These are phyloP conservation scores for Coriaria nepalensis DNA, from an alignment of 306 rosid species.

Conservation along the genomic window DNA sequence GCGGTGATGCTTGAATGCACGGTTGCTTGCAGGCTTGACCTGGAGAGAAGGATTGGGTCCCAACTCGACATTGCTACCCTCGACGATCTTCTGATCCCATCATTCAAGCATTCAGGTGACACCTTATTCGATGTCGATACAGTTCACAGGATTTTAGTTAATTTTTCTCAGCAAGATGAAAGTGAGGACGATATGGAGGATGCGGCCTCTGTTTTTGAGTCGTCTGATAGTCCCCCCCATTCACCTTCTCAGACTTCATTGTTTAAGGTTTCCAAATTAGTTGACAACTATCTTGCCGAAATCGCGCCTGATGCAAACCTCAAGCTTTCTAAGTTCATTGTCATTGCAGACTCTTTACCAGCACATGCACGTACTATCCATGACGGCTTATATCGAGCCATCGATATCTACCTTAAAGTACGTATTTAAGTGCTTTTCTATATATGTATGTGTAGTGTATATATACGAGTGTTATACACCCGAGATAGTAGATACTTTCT, in stretches of 20 bases:
- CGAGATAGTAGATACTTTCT: too few relatives aligned
- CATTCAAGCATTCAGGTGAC: constrained; percentile 74
- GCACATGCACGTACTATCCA: constrained; percentile 80
- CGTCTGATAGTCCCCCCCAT: constrained; percentile 77
- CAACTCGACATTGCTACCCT: constrained; percentile 85
- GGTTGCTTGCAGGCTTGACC: constrained; percentile 62
- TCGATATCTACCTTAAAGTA: constrained; percentile 83
- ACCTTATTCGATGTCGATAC: constrained; percentile 95
- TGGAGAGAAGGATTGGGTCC: constrained; percentile 93
- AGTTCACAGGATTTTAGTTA: constrained; percentile 82
- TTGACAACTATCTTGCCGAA: constrained; percentile 92
- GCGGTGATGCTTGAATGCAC: constrained; percentile 82
- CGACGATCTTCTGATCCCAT: constrained; percentile 87
- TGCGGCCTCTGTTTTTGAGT: constrained; percentile 59
- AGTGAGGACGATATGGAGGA: constrained; percentile 89
- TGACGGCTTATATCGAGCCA: constrained; percentile 86
- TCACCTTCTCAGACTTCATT: constrained; percentile 78
- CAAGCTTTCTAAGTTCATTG: constrained; percentile 72
- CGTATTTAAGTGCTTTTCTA: constrained; percentile 18
- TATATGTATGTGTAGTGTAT: too few relatives aligned
- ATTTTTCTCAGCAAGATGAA: constrained; percentile 90
- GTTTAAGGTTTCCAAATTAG: constrained; percentile 69
- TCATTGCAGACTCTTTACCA: constrained; percentile 82
- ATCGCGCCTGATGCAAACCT: constrained; percentile 96
- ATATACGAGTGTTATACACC: background rate